A percentile compares a stretch with the other conserved stretches of the same genome.
These are phyloP conservation scores for Rhodotorula sp. DNA, from an alignment of 1,284 basidiomycete species.

Conservation along the genomic window DNA sequence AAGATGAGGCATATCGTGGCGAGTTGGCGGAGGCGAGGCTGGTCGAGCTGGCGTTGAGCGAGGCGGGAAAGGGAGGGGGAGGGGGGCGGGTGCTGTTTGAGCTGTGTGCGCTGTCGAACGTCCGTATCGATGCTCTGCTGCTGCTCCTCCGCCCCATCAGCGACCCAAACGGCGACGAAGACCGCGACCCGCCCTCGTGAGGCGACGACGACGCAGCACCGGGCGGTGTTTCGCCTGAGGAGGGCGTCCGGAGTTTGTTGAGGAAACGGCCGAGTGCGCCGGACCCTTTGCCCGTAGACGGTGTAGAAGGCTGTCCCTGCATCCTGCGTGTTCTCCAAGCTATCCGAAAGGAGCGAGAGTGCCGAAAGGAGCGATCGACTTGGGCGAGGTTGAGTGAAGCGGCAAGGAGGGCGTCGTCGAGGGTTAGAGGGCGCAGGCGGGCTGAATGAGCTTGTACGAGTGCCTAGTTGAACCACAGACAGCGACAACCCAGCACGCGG, in stretches of 20 bases:
- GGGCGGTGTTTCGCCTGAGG: background rate
- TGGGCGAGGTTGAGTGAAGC: background rate
- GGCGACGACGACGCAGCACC: background rate
- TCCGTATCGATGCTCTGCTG: conserved; percentile 17
- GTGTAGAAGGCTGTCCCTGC: conserved; percentile 17
- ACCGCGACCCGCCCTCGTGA: conserved; percentile 1
- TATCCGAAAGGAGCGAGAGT: no score
- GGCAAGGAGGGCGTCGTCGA: background rate
- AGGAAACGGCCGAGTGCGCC: conserved; percentile 27
- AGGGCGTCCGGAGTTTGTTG: conserved; percentile 35
- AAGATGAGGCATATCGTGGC: background rate
- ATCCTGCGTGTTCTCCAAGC: background rate
- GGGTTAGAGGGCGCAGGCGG: background rate
- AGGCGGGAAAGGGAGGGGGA: background rate
- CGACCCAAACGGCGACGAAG: conserved; percentile 19
- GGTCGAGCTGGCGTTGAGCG: conserved; percentile 5
- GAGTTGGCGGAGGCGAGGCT: background rate
- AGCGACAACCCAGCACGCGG: background rate
- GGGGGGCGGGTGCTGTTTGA: background rate
- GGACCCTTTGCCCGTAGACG: conserved; percentile 16
- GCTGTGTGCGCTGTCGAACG: background rate
- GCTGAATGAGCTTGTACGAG: background rate
- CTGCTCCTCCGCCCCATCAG: conserved; percentile 8
- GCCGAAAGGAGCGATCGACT: background rate
- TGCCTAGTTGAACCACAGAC: background rate